Evolutionary conservation across 1,284 basidiomycete genomes (phyloP), one percentile per base, ranked within the genome.

Genomic region (Rugosomyces carneus): DNA sequence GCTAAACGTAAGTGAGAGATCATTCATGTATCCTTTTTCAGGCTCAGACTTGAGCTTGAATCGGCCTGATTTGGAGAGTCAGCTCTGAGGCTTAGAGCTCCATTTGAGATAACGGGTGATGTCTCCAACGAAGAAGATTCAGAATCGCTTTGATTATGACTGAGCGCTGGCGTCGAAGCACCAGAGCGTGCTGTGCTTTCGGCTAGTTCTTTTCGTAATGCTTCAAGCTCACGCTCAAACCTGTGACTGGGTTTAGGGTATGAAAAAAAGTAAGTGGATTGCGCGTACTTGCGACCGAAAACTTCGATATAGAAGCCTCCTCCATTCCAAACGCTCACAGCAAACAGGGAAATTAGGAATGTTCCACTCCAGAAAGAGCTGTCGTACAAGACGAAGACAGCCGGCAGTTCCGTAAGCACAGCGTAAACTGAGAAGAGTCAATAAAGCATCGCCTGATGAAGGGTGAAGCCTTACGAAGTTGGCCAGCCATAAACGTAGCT

Each of bases 221-320:
- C 81, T 59, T 94, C 92, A 10, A 95, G 71, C 65, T 95, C 92
- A 29, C 87, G 80, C 62, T 94, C 92, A 57, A 95, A 95, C 62
- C 90, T 92, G 29, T 13, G 46, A 40, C 43, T 9, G 23, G 18
- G 31, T 35, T 24, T 31, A 36, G 49, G 15, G 15, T 15, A 34
- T 11, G 6, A 34, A 13, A 24, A 5, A 35, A 8, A 13, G 39
- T 18, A 19, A 34, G 44, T 27, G 8, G 9, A 16, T 40, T 15
- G 34, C 4, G 77, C 87, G 54, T 53, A 92, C 90, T 94, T 94
- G 66, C 92, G 80, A 29, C 92, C 92, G 61, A 94, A 95, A 24
- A 95, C 92, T 62, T 97, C 93, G 50, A 96, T 93, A 63, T 95
- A 95, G 71, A 81, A 91, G 7, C 80, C 87, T 50, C 76, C 89